phyloP scores from a whole-genome alignment of 345 rosid species.

The Trapa incisa region DNA sequence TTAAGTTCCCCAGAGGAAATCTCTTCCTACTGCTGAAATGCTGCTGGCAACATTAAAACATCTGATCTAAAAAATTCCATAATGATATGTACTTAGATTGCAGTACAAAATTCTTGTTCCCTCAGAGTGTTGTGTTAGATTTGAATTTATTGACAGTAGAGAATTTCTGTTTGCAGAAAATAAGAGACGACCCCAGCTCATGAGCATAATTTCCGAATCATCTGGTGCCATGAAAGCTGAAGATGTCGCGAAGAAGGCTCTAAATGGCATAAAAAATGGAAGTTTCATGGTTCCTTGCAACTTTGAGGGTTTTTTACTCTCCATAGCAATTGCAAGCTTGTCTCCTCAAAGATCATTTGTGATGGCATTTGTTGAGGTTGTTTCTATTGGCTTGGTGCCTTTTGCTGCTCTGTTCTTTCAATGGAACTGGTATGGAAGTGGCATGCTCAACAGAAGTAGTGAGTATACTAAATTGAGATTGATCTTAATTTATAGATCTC shows the following conservation, averaged over 20 bases:
- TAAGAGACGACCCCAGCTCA: slow-evolving; percentile 49
- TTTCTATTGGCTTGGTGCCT: slow-evolving; percentile 34
- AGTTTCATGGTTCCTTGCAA: slow-evolving; percentile 62
- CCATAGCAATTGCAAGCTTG: slow-evolving; percentile 59
- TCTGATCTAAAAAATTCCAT: too few species aligned
- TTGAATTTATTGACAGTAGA: background rate
- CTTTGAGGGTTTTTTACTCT: slow-evolving; percentile 47
- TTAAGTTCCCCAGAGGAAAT: too few species aligned
- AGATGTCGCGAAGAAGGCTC: slow-evolving; percentile 57
- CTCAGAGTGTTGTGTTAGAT: too few species aligned
- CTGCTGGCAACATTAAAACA: too few species aligned
- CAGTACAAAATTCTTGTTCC: too few species aligned
- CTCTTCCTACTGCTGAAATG: too few species aligned
- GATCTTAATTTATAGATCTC: too few species aligned
- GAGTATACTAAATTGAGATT: slow-evolving; percentile 4
- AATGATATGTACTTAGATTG: too few species aligned
- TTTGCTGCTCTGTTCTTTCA: slow-evolving; percentile 41
- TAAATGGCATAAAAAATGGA: slow-evolving; percentile 61
- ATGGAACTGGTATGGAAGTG: slow-evolving; percentile 70
- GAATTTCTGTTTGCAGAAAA: slow-evolving; percentile 34
- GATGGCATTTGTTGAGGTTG: slow-evolving; percentile 72
- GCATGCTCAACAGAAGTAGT: slow-evolving; percentile 17
- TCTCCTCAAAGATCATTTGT: slow-evolving; percentile 63
- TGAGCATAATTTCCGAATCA: slow-evolving; percentile 43
- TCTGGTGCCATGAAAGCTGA: slow-evolving; percentile 67